Evolutionary conservation across 305 asterid species (phyloP), one percentile per base, ranked within the genome.

Genomic region (Monarda citriodora): DNA sequence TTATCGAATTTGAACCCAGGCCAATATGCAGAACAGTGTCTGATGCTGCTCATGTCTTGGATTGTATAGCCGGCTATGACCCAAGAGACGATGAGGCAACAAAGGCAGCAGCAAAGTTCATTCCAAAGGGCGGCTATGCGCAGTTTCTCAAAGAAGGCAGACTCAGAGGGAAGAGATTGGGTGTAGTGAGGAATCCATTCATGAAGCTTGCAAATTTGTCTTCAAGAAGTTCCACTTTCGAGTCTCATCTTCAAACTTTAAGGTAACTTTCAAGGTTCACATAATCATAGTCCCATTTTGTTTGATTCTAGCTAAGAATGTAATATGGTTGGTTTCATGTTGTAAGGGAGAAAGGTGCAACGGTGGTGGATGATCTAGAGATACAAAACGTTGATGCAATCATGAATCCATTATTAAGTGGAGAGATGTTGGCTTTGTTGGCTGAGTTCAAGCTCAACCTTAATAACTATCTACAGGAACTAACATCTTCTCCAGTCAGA

Each of bases 391-490:
- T 82, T 51, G 80, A 75, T 53, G 72, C 53, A 46, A 68, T 82
- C 58, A 26, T 74, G 70, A 67, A 82, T 70, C 86, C 82, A 22
- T 53, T 53, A 41, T 68, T 51, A 72, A 61, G 79, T 53, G 95
- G 95, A 2, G 90, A 80, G 65, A 22, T 21, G 9, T 22, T 65
- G 41, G 73, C 82, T 25, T 25, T 80, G 73, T 34, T 73, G 69
- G 82, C 91, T 9, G 89, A 86, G 66, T 81, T 81, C 72, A 83
- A 86, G 77, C 76, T 72, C 29, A 44, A 61, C 23, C 59, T 86
- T 16, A 79, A 77, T 53, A 66, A 55, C 29, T 86, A 83, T 56
- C 72, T 86, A 50, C 52, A 60, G 62, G 79, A 75, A 14, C 70
- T 81, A 5, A 67, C 51, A n/a, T 21, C 59, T 64, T 81, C 91